A percentile compares a stretch with the other conserved stretches of the same genome.
Conservation (phyloP, 1,284 basidiomycete genomes). For the Ustilago vetiveriae region DNA sequence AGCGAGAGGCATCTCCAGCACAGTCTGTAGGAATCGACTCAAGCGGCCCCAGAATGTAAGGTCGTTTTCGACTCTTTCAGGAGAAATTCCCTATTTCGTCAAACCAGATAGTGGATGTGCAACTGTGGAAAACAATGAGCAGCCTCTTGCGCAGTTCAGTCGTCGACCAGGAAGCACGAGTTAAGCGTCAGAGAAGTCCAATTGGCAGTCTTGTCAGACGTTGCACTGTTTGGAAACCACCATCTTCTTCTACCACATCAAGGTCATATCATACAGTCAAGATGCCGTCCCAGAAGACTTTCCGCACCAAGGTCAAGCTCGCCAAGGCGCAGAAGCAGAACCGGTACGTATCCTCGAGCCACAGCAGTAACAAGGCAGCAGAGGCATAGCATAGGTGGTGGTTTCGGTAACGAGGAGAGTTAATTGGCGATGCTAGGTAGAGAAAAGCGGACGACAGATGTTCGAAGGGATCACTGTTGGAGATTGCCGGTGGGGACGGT, state of each 20-base stretch:
- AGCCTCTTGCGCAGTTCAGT: not conserved
- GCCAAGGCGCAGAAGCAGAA: conserved; percentile 96
- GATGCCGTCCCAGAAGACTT: conserved; percentile 95
- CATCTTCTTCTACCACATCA: conserved; percentile 19
- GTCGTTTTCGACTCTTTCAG: not conserved
- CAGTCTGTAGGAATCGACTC: too few species aligned
- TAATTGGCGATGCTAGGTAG: too few species aligned
- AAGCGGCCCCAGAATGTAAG: too few species aligned
- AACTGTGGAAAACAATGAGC: not conserved
- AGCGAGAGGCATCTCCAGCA: too few species aligned
- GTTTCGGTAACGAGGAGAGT: too few species aligned
- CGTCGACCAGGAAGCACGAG: too few species aligned
- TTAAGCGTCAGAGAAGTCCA: too few species aligned
- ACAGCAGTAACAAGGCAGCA: conserved; percentile 3
- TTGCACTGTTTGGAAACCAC: not conserved
- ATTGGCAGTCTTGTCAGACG: too few species aligned
- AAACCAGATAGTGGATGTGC: conserved; percentile 7
- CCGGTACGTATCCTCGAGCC: conserved; percentile 72
- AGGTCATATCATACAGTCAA: conserved; percentile 12
- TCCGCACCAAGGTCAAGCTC: conserved; percentile 94
- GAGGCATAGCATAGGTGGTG: not conserved
- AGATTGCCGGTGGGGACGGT: too few species aligned
- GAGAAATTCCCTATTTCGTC: too few species aligned
- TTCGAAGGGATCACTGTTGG: too few species aligned
- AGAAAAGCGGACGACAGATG: too few species aligned